Evolutionary conservation across 208 protist genomes (phyloP), one percentile per base, ranked within the genome.

Genomic region (Sergeia podlipaevii): DNA sequence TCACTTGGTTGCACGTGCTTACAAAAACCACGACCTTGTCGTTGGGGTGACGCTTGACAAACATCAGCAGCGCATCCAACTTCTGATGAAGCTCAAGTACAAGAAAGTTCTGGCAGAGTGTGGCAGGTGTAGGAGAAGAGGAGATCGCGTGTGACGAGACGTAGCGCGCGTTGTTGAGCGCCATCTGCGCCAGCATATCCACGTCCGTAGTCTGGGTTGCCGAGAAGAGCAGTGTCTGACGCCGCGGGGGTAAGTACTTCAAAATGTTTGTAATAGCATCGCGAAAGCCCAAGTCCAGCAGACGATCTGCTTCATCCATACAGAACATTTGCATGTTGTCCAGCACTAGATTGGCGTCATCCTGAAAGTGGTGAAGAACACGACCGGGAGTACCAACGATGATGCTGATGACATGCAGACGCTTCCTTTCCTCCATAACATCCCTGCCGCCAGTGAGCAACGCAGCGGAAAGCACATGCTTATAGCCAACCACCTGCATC

Each of bases 221-320:
- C 0, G 95, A 98, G 71, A 99, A 99, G n/a, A 99, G 82, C 18
- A 99, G 78, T n/a, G 97, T 99, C 79, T 99, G 98, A 28, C 97
- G 83, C 28, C 74, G 60, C 17, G 60, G 53, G 2, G 82, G 84
- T 7, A 99, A 70, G 59, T 95, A 88, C 3, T 77, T 54, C 4
- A 99, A 29, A 56, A 99, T 99, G 44, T 80, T 71, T 23, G 89
- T 94, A 20, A 99, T 43, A 8, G 85, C 74, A 38, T 97, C 84
- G 24, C 72, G 67, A 56, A 99, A 99, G 39, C 98, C 98, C 65
- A 98, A 81, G 77, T 99, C 98, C 2, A 99, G 80, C 50, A 99
- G 87, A 2, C 96, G 65, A 66, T 99, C 98, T 13, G 98, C 98
- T 74, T 99, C 98, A 68, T 99, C 98, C 56, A 99, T 85, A 39